These are phyloP conservation scores for Lotus japonicus DNA, from an alignment of 306 rosid genomes.

Conservation along the genomic window DNA sequence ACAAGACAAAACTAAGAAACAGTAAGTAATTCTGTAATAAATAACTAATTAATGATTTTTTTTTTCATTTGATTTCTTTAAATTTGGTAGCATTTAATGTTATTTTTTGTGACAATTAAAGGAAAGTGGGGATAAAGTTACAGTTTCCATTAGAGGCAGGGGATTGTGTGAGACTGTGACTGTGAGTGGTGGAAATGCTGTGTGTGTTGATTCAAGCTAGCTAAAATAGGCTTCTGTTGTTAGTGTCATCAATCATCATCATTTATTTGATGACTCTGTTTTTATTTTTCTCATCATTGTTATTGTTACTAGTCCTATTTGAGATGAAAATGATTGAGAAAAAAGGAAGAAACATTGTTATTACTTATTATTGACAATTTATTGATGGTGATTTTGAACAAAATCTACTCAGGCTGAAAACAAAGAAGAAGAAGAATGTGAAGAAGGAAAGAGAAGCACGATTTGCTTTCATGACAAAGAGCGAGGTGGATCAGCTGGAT, in stretches of 20 bases:
- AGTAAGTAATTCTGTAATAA: slow-evolving; percentile 41
- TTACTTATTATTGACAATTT: too few species aligned
- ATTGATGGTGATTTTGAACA: too few species aligned
- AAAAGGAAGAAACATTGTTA: background rate
- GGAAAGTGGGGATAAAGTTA: background rate
- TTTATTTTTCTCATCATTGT: background rate
- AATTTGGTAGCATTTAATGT: background rate
- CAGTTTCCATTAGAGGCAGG: background rate
- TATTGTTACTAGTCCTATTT: background rate
- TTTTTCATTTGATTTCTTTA: background rate
- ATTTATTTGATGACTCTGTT: background rate
- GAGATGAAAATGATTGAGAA: background rate
- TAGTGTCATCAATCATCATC: background rate
- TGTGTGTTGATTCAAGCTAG: too few species aligned
- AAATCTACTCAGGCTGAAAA: background rate
- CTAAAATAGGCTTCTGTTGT: background rate
- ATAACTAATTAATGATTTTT: slow-evolving; percentile 11
- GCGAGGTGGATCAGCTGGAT: slow-evolving; percentile 66
- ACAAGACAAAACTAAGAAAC: slow-evolving; percentile 52
- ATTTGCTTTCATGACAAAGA: slow-evolving; percentile 66
- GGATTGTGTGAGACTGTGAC: background rate
- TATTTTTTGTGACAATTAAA: background rate
- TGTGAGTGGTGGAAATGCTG: background rate
- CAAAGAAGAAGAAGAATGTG: slow-evolving; percentile 54
- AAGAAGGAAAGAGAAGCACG: slow-evolving; percentile 50